These are phyloP conservation scores for Fraxinus velutina DNA, from an alignment of 305 asterid genomes.

Conservation along the genomic window DNA sequence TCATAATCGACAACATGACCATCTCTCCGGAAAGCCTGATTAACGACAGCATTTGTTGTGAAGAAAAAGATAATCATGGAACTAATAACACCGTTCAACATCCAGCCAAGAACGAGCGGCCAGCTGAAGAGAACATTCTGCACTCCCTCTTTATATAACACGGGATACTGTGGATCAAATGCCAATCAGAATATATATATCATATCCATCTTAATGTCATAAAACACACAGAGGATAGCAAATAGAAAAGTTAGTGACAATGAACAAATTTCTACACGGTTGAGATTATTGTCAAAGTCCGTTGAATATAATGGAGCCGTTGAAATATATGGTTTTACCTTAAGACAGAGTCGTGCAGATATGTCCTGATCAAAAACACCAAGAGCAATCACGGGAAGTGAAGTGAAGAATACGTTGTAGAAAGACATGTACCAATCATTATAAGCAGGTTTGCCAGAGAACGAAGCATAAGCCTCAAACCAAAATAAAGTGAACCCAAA, in stretches of 20 bases:
- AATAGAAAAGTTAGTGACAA: not conserved
- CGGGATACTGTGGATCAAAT: conserved; percentile 56
- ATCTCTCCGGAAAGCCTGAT: conserved; percentile 65
- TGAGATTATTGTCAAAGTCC: not conserved
- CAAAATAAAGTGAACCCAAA: conserved; percentile 95
- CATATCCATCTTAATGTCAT: not conserved
- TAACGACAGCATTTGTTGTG: conserved; percentile 44
- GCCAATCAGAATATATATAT: not conserved
- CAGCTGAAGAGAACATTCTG: conserved; percentile 77
- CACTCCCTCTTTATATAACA: conserved; percentile 70
- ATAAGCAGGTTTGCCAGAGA: conserved; percentile 93
- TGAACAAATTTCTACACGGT: not conserved
- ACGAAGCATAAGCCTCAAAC: conserved; percentile 87
- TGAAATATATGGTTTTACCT: conserved; percentile 43
- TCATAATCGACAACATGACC: conserved; percentile 71
- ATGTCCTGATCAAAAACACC: conserved; percentile 96
- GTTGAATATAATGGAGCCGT: not conserved
- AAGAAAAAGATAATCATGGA: conserved; percentile 84
- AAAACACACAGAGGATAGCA: not conserved
- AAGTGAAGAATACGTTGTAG: conserved; percentile 92
- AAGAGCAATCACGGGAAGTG: conserved; percentile 92
- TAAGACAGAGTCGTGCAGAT: conserved; percentile 71
- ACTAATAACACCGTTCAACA: conserved; percentile 61
- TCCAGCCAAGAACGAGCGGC: conserved; percentile 86
- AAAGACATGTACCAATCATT: conserved; percentile 92